These are phyloP conservation scores for Cercospora citrullina DNA, from an alignment of 2,329 filamentous ascomycete genomes.

Conservation along the genomic window DNA sequence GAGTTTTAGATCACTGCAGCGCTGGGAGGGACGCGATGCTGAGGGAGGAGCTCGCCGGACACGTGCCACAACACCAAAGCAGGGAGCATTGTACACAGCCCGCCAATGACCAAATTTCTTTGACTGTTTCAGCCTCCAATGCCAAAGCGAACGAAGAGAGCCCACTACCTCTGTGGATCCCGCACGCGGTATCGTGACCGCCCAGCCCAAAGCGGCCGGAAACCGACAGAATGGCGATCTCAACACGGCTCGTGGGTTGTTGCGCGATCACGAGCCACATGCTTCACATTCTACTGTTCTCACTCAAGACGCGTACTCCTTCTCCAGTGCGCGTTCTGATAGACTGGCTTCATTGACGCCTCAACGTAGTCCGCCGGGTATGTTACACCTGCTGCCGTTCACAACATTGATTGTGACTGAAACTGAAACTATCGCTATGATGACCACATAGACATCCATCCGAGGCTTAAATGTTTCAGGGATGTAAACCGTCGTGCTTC, in stretches of 20 bases:
- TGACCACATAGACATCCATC: not conserved
- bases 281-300: not conserved
- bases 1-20: slow-evolving; percentile 63
- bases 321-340: no score
- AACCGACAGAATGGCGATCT: not conserved
- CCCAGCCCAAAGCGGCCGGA: not conserved
- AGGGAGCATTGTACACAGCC: slow-evolving; percentile 5
- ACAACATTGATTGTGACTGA: not conserved
- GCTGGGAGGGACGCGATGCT: not conserved
- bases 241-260: not conserved
- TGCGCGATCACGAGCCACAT: not conserved
- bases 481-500: not conserved
- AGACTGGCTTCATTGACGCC: no score
- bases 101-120: slow-evolving; percentile 8
- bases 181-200: not conserved
- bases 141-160: not conserved
- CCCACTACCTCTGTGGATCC: not conserved
- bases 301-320: not conserved
- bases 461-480: not conserved
- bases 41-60: not conserved
- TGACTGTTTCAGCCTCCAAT: not conserved
- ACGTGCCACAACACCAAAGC: not conserved
- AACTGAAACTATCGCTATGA: not conserved
- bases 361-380: not conserved
- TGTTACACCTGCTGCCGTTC: not conserved